phyloP scores from a whole-genome alignment of 2,329 filamentous ascomycete species.

The Apiospora sp. region DNA sequence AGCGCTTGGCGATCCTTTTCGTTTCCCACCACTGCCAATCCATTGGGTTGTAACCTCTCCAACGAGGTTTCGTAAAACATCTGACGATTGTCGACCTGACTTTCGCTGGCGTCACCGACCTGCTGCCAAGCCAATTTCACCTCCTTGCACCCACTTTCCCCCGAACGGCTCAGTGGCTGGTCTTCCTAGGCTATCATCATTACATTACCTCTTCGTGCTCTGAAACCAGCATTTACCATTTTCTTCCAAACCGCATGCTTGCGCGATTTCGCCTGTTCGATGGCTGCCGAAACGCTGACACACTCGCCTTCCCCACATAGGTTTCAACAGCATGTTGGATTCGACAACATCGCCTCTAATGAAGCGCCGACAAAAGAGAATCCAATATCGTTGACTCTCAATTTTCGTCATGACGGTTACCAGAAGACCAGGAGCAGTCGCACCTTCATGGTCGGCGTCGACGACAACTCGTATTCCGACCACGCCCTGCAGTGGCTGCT shows the following conservation, averaged over 20 bases:
- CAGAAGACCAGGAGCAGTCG: slow-evolving; percentile 81
- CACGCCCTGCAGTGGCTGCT: slow-evolving; percentile 93
- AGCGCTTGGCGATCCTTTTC: slow-evolving; percentile 18
- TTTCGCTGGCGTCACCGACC: slow-evolving; percentile 11
- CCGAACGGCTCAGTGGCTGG: slow-evolving; percentile 6
- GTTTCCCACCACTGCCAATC: slow-evolving; percentile 14
- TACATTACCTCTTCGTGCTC: neutral
- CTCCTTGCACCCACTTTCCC: slow-evolving; percentile 11
- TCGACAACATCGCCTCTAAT: slow-evolving; percentile 66
- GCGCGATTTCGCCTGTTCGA: slow-evolving; percentile 27
- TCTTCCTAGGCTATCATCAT: neutral
- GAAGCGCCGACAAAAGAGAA: slow-evolving; percentile 66
- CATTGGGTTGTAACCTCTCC: slow-evolving; percentile 2
- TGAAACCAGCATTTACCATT: slow-evolving; percentile 9
- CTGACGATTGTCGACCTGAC: slow-evolving; percentile 27
- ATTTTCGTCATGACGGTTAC: slow-evolving; percentile 87
- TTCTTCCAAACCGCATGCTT: neutral
- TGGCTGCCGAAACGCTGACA: slow-evolving; percentile 45
- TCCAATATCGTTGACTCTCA: slow-evolving; percentile 77
- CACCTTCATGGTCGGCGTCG: slow-evolving; percentile 89
- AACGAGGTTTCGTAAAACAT: slow-evolving; percentile 11
- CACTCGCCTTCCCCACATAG: slow-evolving; percentile 50
- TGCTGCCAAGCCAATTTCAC: slow-evolving; percentile 21
- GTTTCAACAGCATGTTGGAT: slow-evolving; percentile 66
- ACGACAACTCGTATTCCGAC: slow-evolving; percentile 91